Evolutionary conservation across 352 stramenopile genomes (phyloP).

Genomic region (Phytopythium helicoides): DNA sequence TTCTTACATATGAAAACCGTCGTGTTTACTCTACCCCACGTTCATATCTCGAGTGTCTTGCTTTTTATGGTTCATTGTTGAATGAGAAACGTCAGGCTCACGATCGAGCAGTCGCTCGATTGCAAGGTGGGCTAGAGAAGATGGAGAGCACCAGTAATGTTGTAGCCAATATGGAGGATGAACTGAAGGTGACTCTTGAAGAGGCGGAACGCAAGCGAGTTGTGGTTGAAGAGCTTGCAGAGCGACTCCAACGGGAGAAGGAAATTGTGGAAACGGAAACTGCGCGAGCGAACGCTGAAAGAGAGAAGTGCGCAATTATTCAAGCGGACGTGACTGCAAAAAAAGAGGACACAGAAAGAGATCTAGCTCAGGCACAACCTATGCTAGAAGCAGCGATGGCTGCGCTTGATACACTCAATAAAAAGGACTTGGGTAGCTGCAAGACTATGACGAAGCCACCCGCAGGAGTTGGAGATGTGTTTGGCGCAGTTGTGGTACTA

Average conservation of each 20-base stretch:
- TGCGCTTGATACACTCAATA: constrained; percentile 88
- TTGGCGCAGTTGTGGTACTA: constrained; percentile 72
- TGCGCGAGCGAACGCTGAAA: constrained; percentile 86
- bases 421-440: constrained; percentile 87
- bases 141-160: constrained; percentile 87
- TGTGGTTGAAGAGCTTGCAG: constrained; percentile 91
- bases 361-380: constrained; percentile 68
- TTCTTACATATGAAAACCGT: constrained; percentile 74
- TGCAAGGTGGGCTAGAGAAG: constrained; percentile 90
- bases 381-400: constrained; percentile 88
- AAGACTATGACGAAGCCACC: constrained; percentile 93
- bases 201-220: constrained; percentile 92
- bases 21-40: constrained; percentile 93
- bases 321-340: constrained; percentile 91
- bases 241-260: constrained; percentile 90
- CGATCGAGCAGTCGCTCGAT: constrained; percentile 65
- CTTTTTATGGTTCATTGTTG: constrained; percentile 83
- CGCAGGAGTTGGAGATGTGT: constrained; percentile 85
- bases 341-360: constrained; percentile 78
- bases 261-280: constrained; percentile 93
- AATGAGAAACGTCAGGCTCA: constrained; percentile 57
- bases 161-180: constrained; percentile 91
- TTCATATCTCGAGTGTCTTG: constrained; percentile 91
- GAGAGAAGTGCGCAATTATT: constrained; percentile 90
- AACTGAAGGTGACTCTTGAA: constrained; percentile 88